Conservation (phyloP, 805 yeast species). For the Candida odintsovae region DNA sequence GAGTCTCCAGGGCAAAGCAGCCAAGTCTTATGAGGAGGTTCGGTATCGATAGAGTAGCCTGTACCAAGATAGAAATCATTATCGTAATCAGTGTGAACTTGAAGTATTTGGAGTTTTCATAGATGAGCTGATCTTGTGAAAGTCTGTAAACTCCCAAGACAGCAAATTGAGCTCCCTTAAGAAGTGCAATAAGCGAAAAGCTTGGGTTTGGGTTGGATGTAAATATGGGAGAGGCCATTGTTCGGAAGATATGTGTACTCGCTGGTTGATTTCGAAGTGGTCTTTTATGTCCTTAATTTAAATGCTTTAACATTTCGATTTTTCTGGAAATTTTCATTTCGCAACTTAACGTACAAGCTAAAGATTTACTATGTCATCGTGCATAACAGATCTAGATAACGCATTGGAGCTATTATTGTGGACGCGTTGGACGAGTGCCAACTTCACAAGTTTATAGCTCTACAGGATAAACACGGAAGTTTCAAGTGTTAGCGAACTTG, state of each 20-base stretch:
- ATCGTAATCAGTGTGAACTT: constrained; percentile 6
- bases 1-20: neutral
- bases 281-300: too few relatives aligned
- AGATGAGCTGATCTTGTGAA: constrained; percentile 13
- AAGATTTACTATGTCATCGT: neutral
- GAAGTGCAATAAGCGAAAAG: constrained; percentile 9
- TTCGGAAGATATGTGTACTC: neutral
- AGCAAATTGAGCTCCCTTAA: constrained; percentile 16
- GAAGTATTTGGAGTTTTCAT: constrained; percentile 9
- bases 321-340: neutral
- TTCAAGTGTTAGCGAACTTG: too few relatives aligned
- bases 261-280: too few relatives aligned
- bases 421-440: too few relatives aligned
- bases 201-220: constrained; percentile 13
- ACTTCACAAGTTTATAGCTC: too few relatives aligned
- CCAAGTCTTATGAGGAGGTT: neutral
- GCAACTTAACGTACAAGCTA: too few relatives aligned
- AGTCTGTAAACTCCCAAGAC: constrained; percentile 12
- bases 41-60: constrained; percentile 4
- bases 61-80: constrained; percentile 8
- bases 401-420: too few relatives aligned
- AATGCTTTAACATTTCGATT: neutral
- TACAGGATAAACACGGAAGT: too few relatives aligned
- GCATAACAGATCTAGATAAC: neutral
- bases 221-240: constrained; percentile 20